Evolutionary conservation across 176 grass and related monocot species (phyloP).

Genomic region (Carex kokanica): DNA sequence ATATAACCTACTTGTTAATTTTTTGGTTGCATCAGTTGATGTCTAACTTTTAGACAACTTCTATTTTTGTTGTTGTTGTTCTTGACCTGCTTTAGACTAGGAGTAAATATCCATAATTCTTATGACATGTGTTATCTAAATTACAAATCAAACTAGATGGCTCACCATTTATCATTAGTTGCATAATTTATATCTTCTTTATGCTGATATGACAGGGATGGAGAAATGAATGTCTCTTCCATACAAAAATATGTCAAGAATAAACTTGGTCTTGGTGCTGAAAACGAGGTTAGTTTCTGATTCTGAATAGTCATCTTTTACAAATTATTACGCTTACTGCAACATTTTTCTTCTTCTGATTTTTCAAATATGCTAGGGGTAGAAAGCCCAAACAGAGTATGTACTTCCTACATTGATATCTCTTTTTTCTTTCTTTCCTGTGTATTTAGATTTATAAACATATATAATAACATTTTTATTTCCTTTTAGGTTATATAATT

Average conservation of each 20-base stretch:
- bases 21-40: background rate
- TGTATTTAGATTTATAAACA: background rate
- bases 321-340: background rate
- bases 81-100: slow-evolving; percentile 9
- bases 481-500: background rate
- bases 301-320: background rate
- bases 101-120: background rate
- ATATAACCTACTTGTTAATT: background rate
- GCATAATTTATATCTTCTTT: background rate
- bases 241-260: slow-evolving; percentile 28
- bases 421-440: background rate
- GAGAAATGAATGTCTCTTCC: slow-evolving; percentile 18
- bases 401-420: background rate
- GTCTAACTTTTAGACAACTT: too few species aligned
- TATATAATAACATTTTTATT: background rate
- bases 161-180: background rate
- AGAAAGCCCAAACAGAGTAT: background rate
- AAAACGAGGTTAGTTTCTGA: slow-evolving; percentile 13
- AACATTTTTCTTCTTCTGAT: background rate
- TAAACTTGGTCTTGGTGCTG: slow-evolving; percentile 17
- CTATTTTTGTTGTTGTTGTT: background rate
- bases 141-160: background rate
- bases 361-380: background rate
- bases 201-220: slow-evolving; percentile 16
- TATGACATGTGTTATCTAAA: background rate